Evolutionary conservation across 2,329 filamentous ascomycete genomes (phyloP), one percentile per base, ranked within the genome.

Genomic region (Paecilomyces fulvus): DNA sequence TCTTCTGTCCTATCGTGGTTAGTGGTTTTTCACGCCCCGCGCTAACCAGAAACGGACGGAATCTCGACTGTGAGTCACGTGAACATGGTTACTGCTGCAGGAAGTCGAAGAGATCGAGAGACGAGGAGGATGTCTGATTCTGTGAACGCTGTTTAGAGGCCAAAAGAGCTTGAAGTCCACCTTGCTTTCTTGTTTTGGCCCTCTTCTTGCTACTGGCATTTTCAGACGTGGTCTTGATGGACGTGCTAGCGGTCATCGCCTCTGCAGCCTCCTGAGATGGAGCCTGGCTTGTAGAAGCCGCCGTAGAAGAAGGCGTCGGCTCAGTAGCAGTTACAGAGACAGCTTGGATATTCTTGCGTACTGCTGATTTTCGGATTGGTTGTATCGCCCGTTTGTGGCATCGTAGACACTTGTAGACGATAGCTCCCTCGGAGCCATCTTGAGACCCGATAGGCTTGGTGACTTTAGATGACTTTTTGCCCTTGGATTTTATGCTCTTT

Each of bases 151-250:
- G 67, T 61, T 67, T 77, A 54, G 62, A 77, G 4, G 77, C 76
- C n/a, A 83, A 70, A 56, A 82, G 70, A 33, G 80, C 79, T 62
- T 81, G 78, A 10, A 83, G 66, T 3, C 79, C 79, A 28, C 78
- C 77, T 55, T 78, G 73, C 60, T 82, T 83, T 25, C 81, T 71
- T 55, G 78, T 71, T 63, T 81, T 83, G 23, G 79, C 79, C 61
- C 80, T 72, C 62, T 81, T 80, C 67, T 82, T 82, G 70, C 79
- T 82, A 68, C 65, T 80, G 12, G 74, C 69, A 49, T 78, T 75
- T 2, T 73, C 70, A 6, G 52, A 54, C 17, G 54, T 52, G n/a
- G 57, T 49, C 46, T 64, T 63, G 30, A 43, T 55, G 25, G 30
- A 52, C 52, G 56, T 54, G 3, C 52, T 31, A 12, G 52, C 17